Conservation (phyloP, 176 grass and related monocot species). For the Zoysia japonica region DNA sequence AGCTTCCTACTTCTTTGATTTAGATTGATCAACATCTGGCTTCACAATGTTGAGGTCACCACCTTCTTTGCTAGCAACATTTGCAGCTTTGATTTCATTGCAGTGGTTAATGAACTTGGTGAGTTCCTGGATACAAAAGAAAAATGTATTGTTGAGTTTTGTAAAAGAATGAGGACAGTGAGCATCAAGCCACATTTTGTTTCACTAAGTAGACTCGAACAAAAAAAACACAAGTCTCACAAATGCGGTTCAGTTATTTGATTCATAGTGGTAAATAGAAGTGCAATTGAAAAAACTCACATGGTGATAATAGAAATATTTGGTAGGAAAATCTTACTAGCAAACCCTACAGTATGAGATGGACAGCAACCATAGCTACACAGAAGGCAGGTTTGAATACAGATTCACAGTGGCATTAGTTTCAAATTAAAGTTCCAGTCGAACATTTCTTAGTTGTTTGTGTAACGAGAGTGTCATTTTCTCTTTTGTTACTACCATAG, state of each 20-base stretch:
- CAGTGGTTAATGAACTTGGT: slow-evolving; percentile 82
- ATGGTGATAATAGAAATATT: too few relatives aligned
- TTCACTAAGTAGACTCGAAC: too few relatives aligned
- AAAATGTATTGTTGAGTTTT: not conserved
- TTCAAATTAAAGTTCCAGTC: not conserved
- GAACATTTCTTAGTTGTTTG: too few relatives aligned
- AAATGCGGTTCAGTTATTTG: too few relatives aligned
- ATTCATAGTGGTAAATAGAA: too few relatives aligned
- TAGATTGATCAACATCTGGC: slow-evolving; percentile 35
- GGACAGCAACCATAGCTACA: not conserved
- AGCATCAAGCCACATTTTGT: not conserved
- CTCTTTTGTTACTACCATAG: too few relatives aligned
- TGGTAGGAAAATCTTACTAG: too few relatives aligned
- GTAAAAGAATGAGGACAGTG: not conserved
- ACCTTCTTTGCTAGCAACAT: slow-evolving; percentile 75
- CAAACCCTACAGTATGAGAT: too few relatives aligned
- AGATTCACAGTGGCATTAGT: not conserved
- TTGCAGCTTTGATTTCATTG: slow-evolving; percentile 69
- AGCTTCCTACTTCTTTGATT: slow-evolving; percentile 48
- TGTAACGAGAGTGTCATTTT: too few relatives aligned
- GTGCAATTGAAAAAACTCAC: too few relatives aligned
- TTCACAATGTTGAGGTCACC: slow-evolving; percentile 67
- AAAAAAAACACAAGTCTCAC: too few relatives aligned
- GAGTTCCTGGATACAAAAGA: slow-evolving; percentile 48
- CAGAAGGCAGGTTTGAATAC: not conserved